phyloP scores from a whole-genome alignment of 495 filamentous ascomycete genomes.

The Haplographium delicatum region DNA sequence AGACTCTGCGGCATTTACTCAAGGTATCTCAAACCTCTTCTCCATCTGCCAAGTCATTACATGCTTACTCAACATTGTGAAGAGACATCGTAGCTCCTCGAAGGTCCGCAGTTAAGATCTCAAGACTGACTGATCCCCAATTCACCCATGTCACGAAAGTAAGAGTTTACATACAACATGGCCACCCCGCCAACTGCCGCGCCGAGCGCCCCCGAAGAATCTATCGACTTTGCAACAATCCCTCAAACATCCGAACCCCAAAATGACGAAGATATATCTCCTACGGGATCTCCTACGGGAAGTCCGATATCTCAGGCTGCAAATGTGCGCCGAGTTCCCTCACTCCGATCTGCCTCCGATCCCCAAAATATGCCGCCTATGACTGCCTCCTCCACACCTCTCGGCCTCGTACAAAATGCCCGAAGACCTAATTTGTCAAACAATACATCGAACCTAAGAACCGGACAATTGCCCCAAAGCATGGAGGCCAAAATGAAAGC shows the following conservation, averaged over 20 bases:
- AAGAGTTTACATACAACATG: conserved; percentile 17
- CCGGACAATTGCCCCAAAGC: conserved; percentile 63
- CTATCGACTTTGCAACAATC: conserved; percentile 14
- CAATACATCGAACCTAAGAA: conserved; percentile 48
- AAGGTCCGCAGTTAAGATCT: background rate
- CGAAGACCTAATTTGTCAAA: conserved; percentile 53
- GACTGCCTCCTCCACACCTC: conserved; percentile 69
- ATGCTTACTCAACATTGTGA: background rate
- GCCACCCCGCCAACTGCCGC: conserved; percentile 15
- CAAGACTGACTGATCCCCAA: background rate
- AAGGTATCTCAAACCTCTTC: no score
- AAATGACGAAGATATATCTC: conserved; percentile 7
- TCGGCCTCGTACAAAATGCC: conserved; percentile 78
- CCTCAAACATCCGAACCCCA: conserved; percentile 11
- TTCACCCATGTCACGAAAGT: conserved; percentile 16
- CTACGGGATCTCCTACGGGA: conserved; percentile 25
- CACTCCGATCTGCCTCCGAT: conserved; percentile 51
- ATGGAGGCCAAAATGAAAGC: conserved; percentile 77
- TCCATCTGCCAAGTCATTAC: no score
- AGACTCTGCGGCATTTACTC: no score
- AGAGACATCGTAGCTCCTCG: background rate
- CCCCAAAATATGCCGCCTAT: conserved; percentile 47
- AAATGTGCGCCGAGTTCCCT: conserved; percentile 39
- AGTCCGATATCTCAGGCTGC: conserved; percentile 13
- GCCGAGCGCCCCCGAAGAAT: conserved; percentile 16